These are phyloP conservation scores for Coriaria nepalensis DNA, from an alignment of 306 rosid genomes.

Conservation along the genomic window DNA sequence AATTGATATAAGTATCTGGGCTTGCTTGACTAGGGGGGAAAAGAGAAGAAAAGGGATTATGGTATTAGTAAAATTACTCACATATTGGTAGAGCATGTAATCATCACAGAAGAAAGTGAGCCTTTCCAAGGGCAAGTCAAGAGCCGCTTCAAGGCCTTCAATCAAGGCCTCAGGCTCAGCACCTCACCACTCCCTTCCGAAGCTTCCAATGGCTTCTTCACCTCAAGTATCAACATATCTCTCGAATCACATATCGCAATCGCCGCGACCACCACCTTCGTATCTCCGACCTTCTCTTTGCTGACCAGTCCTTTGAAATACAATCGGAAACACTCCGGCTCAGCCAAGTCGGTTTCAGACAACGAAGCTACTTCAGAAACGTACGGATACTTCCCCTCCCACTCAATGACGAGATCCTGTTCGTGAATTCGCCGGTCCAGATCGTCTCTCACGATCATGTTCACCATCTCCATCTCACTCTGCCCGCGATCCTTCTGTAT, in stretches of 20 bases:
- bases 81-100: conserved; percentile 22
- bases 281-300: conserved; percentile 22
- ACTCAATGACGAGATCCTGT: conserved; percentile 18
- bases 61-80: conserved; percentile 8
- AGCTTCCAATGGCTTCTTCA: conserved; percentile 22
- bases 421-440: conserved; percentile 38
- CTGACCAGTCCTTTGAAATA: conserved; percentile 48
- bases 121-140: conserved; percentile 9
- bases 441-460: conserved; percentile 18
- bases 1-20: no score
- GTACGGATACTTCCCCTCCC: neutral
- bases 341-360: neutral
- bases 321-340: conserved; percentile 18
- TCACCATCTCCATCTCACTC: conserved; percentile 18
- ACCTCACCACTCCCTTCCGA: conserved; percentile 9
- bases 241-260: conserved; percentile 36
- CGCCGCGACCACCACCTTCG: conserved; percentile 22
- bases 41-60: no score
- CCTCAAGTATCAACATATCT: conserved; percentile 27
- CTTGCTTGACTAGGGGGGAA: no score
- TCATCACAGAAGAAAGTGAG: conserved; percentile 21
- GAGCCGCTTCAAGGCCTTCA: conserved; percentile 25
- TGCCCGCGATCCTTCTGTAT: conserved; percentile 19
- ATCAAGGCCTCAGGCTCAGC: conserved; percentile 22
- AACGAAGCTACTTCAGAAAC: neutral